A percentile compares a stretch with the other conserved stretches of the same genome.
Evolutionary conservation across 768 basidiomycete genomes (phyloP).

Genomic region (Lactarius indigo): DNA sequence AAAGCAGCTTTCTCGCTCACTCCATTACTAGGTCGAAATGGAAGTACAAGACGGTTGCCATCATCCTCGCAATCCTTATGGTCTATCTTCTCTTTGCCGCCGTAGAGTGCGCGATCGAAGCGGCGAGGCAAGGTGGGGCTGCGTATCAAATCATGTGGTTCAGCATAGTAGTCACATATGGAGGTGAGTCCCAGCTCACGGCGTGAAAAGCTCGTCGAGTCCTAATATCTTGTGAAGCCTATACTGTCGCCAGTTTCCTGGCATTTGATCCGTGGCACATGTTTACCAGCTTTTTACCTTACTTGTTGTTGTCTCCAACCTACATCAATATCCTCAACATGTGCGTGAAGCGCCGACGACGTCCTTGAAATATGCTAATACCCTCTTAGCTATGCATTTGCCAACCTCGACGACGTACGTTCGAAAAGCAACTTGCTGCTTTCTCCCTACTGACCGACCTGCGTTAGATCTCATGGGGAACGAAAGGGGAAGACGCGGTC

Average conservation of each 20-base stretch:
- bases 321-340: slow-evolving; percentile 77
- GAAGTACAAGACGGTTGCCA: slow-evolving; percentile 83
- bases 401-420: slow-evolving; percentile 80
- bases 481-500: slow-evolving; percentile 78
- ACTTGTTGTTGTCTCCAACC: slow-evolving; percentile 79
- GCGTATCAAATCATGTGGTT: slow-evolving; percentile 77
- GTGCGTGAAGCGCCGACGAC: slow-evolving; percentile 38
- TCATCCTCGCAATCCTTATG: slow-evolving; percentile 74
- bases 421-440: slow-evolving; percentile 3
- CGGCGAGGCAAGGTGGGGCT: slow-evolving; percentile 59
- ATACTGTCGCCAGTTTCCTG: slow-evolving; percentile 69
- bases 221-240: slow-evolving; percentile 44
- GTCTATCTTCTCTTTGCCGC: slow-evolving; percentile 82
- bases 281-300: slow-evolving; percentile 86
- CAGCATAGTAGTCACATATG: slow-evolving; percentile 83
- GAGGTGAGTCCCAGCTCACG: slow-evolving; percentile 42
- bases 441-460: slow-evolving; percentile 9
- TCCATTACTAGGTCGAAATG: slow-evolving; percentile 53
- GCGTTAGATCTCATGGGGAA: slow-evolving; percentile 84
- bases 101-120: slow-evolving; percentile 73
- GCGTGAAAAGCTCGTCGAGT: not conserved
- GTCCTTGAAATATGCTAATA: not conserved
- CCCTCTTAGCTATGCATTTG: slow-evolving; percentile 68
- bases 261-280: slow-evolving; percentile 97
- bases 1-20: not conserved